phyloP scores from a whole-genome alignment of 495 filamentous ascomycete species.

The Tuber aestivum region DNA sequence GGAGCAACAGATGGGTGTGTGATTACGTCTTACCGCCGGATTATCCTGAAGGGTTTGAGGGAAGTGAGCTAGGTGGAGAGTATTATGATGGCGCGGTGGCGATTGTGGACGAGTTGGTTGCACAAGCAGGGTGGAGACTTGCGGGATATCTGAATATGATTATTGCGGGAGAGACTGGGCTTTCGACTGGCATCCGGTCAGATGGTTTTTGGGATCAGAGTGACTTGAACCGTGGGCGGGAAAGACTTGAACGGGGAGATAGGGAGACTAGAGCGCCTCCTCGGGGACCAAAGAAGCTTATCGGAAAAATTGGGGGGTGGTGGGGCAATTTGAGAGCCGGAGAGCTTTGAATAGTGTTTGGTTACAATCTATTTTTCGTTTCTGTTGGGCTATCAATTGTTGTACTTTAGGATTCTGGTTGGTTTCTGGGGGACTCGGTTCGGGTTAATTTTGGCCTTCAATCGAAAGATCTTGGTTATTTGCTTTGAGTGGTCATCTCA shows the following conservation, averaged over 20 bases:
- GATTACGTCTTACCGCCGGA: conserved; percentile 52
- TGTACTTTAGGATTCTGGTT: background rate
- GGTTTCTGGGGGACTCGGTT: background rate
- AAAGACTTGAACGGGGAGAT: background rate
- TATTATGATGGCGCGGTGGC: conserved; percentile 61
- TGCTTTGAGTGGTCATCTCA: background rate
- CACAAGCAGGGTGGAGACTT: conserved; percentile 65
- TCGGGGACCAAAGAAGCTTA: conserved; percentile 10
- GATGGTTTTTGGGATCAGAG: conserved; percentile 5
- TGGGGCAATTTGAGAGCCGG: conserved; percentile 16
- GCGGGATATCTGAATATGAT: conserved; percentile 58
- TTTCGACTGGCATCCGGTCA: conserved; percentile 5
- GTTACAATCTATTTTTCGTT: background rate
- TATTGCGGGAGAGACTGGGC: conserved; percentile 26
- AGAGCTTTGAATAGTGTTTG: background rate
- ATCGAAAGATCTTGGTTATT: background rate
- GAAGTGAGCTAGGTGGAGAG: conserved; percentile 54
- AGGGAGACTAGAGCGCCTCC: background rate
- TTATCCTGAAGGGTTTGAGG: conserved; percentile 50
- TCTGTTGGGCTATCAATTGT: background rate
- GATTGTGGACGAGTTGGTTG: conserved; percentile 66
- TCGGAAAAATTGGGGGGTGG: conserved; percentile 12
- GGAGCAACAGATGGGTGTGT: conserved; percentile 59
- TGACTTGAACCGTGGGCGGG: background rate
- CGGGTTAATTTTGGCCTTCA: background rate